phyloP scores from a whole-genome alignment of 2,329 filamentous ascomycete genomes.

The Ascochyta pisi region DNA sequence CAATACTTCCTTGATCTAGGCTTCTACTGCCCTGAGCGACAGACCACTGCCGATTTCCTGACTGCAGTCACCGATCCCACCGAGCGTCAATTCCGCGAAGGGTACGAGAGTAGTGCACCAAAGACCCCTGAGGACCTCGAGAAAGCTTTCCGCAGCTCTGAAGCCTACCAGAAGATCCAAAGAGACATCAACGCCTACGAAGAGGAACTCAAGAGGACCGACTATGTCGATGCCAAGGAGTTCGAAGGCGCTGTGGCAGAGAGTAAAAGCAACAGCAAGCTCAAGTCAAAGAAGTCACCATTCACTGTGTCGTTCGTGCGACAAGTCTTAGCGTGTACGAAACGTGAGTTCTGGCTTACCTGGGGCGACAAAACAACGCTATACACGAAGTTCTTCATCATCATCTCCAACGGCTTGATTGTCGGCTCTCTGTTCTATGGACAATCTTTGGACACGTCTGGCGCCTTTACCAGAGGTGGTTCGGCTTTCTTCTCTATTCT shows the following conservation, averaged over 20 bases:
- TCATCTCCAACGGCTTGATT: slow-evolving; percentile 75
- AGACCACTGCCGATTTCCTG: slow-evolving; percentile 80
- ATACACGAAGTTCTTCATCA: slow-evolving; percentile 77
- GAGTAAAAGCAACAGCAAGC: slow-evolving; percentile 64
- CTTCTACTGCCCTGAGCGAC: slow-evolving; percentile 64
- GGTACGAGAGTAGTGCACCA: slow-evolving; percentile 67
- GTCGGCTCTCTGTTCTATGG: slow-evolving; percentile 82
- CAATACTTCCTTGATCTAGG: slow-evolving; percentile 72
- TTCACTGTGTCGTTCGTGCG: slow-evolving; percentile 78
- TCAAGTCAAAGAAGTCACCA: slow-evolving; percentile 71
- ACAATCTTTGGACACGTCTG: slow-evolving; percentile 63
- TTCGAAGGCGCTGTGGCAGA: slow-evolving; percentile 72
- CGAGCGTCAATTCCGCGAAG: slow-evolving; percentile 70
- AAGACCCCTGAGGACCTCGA: slow-evolving; percentile 74
- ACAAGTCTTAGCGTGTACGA: slow-evolving; percentile 73
- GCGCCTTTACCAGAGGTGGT: slow-evolving; percentile 69
- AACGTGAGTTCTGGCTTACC: slow-evolving; percentile 80
- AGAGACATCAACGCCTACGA: slow-evolving; percentile 69
- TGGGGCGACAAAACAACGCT: slow-evolving; percentile 76
- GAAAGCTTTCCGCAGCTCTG: slow-evolving; percentile 69
- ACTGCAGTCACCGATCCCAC: slow-evolving; percentile 77
- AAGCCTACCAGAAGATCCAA: slow-evolving; percentile 66
- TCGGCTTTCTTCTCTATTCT: slow-evolving; percentile 71
- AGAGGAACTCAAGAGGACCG: slow-evolving; percentile 61
- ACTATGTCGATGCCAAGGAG: slow-evolving; percentile 66